Evolutionary conservation across 208 protist species (phyloP).

Genomic region (Hexamita inflata): DNA sequence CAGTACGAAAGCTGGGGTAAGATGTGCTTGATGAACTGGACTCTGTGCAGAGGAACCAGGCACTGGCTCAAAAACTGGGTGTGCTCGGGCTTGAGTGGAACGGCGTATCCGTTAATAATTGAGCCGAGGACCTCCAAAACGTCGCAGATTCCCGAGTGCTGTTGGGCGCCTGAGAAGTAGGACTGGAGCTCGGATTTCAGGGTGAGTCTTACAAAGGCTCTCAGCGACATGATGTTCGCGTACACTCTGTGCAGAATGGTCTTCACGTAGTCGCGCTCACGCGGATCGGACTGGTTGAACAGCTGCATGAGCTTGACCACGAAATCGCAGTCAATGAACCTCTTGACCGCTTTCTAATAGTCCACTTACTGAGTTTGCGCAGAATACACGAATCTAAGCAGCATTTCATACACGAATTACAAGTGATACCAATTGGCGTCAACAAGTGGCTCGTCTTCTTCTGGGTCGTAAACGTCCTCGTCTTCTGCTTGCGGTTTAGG

Average conservation of each 20-base stretch:
- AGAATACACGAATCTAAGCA: constrained; percentile 55
- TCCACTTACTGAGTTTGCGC: constrained; percentile 31
- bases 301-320: constrained; percentile 51
- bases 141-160: constrained; percentile 57
- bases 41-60: constrained; percentile 57
- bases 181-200: constrained; percentile 53
- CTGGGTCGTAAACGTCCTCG: constrained; percentile 43
- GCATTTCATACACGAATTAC: constrained; percentile 52
- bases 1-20: constrained; percentile 55
- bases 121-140: constrained; percentile 58
- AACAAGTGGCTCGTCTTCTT: constrained; percentile 49
- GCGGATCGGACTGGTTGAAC: constrained; percentile 57
- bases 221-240: constrained; percentile 52
- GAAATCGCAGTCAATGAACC: constrained; percentile 48
- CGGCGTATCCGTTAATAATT: constrained; percentile 61
- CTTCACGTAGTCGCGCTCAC: constrained; percentile 61
- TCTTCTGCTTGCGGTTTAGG: constrained; percentile 44
- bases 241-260: constrained; percentile 60
- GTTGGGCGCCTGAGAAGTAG: constrained; percentile 49
- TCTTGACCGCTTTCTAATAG: constrained; percentile 47
- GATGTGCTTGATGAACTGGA: constrained; percentile 34
- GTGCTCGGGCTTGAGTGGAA: constrained; percentile 59
- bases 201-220: constrained; percentile 51
- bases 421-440: constrained; percentile 48
- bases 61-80: constrained; percentile 42